Base-by-base conservation (phyloP, 352 stramenopile species). In the Globisporangium nunn region DNA sequence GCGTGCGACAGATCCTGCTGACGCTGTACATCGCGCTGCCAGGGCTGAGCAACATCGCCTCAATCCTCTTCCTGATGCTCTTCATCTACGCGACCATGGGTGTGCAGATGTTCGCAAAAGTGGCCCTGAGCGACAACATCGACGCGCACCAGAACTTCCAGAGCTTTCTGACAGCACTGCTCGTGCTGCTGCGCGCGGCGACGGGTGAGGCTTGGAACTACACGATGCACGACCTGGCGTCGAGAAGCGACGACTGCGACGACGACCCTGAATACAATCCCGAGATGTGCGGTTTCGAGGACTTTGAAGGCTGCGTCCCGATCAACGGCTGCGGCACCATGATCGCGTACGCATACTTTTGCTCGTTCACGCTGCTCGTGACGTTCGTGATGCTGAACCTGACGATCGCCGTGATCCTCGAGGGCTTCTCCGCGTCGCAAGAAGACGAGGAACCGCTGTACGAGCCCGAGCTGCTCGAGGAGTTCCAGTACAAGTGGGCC, bases 61-160 rank as follows among this genome's bases (percentile, higher is more conserved):
- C 76, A 6, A 87, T 98, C 39, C 54, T 98, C 29, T 87, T 97
- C 29, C 66, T 98, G 6, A 85, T 98, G 67, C 70, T 97, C 15
- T 98, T 97, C 71, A 97, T 98, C 56, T 98, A 95, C 63, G 74
- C 92, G 45, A 91, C 93, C 0, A 87, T 96, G 77, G 90, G 90
- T 1, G 84, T 98, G 17, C 87, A 98, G 70, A 74, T 97, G 31
- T 98, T 97, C 62, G 88, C 87, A 18, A 96, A 90, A 30, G 75
- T 98, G 3, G 74, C 74, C 29, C 62, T 94, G 45, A 62, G 47
- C 0, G 64, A 75, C 31, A 87, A 87, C 48, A 77, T 98, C 45
- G 82, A 97, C 59, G 62, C 66, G 11, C 87, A 97, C 52, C 79
- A 87, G 29, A 98, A 98, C 68, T 98, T 98, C 50, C 87, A 96